Evolutionary conservation across 2,329 filamentous ascomycete genomes (phyloP), one percentile per base, ranked within the genome.

Genomic region (Fusarium vanettenii): DNA sequence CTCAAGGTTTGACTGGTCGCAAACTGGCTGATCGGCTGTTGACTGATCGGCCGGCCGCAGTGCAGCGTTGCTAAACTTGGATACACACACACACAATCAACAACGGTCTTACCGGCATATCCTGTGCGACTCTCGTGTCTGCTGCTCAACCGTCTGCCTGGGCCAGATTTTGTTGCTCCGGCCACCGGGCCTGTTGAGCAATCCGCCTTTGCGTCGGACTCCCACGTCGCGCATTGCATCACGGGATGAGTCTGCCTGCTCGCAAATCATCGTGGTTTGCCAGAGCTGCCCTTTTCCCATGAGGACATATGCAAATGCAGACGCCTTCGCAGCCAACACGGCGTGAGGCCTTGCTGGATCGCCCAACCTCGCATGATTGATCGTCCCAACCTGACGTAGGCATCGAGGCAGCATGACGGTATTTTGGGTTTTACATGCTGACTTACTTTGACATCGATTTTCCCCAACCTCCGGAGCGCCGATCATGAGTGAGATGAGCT

Each of bases 81-180:
- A 56, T 18, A 60, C 29, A 31, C 29, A 31, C 29, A 56, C 35
- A 37, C 33, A 37, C 22, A 39, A 39, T 13, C 25, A 27, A 74
- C 25, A 27, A 74, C 55, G 65, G 72, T 76, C 64, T 67, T 48
- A 70, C 76, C 65, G 35, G 64, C 50, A 22, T 60, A 52, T 31
- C 27, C 62, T 63, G 77, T 78, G 66, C 27, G 50, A 78, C 77
- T 22, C 67, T 78, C 77, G 76, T 79, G 71, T 78, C 77, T 78
- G 76, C 70, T 69, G 77, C 48, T 71, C 74, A 75, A 75, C 77
- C 60, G 55, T 27, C 61, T 60, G 48, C 61, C 33, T 64, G 59
- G 67, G 69, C 60, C 45, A 63, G 22, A 48, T 39, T 48, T 35
- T 33, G 22, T 63, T 55, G 61, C 33, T 56, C 55, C 50, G 33